Base-by-base conservation (phyloP, 2,329 filamentous ascomycete genomes). In the Xylariaceae sp. region DNA sequence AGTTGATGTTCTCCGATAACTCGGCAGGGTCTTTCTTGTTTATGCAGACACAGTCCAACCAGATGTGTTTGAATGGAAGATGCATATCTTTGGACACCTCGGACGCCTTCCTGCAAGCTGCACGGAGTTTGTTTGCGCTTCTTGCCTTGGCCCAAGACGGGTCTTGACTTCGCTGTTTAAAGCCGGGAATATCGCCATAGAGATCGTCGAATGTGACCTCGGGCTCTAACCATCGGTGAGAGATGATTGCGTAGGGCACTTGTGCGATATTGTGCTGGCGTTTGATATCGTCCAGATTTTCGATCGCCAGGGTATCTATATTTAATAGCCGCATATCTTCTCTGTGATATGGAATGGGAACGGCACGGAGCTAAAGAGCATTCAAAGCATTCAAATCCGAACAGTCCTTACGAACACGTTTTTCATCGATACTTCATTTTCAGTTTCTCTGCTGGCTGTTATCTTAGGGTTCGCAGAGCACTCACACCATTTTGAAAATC, bases 1-100 rank as follows among this genome's bases (percentile, higher is more conserved):
- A 52, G 29, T 49, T 49, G 19, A 52, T 47, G 0, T 43, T 44
- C 32, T 52, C 50, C 8, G 45, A 25, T 20, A 54, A 20, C 1
- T 54, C 51, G 17, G 44, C 43, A 22, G 43, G 49, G 19, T 17
- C 32, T 6, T 37, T 44, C 11, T 48, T 54, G 33, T 54, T 43
- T 11, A 54, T 54, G 22, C 48, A 54, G 32, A 43, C 46, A 12
- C 46, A 49, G 14, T 52, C 51, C 2, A 47, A 38, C 51, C 51
- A 51, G n/a, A 42, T 40, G 17, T 49, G 45, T 0, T 35, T 35
- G 10, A 19, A 8, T 16, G 19, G 16, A 19, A 10, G 10, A 12
- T 35, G 33, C 33, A 8, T 14, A 8, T 35, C 7, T 8, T 8
- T 35, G 7, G 25, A 29, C 25, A 7, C 7, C 25, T 7, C 25